Evolutionary conservation across 495 filamentous ascomycete species (phyloP), one percentile per base, ranked within the genome.

Genomic region (Penicillium nucicola): DNA sequence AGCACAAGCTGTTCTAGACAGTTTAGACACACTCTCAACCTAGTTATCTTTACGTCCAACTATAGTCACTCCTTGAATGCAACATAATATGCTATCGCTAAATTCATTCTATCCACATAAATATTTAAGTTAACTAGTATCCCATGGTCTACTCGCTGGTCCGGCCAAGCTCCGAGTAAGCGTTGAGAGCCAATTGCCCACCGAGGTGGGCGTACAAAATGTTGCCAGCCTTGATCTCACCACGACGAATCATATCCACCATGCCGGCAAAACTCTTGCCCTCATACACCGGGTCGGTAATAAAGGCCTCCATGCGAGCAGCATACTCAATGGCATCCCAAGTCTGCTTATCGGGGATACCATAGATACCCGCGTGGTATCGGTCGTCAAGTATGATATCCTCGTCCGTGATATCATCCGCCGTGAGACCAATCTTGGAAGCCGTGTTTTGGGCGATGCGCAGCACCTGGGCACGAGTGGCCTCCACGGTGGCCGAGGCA

Each of bases 1-100:
- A 99, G 82, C 93, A 99, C 78, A 99, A 97, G 85, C 81, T 97
- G 50, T 92, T 97, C 70, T 84, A 78, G 25, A 19, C 8, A 9
- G 1, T n/a, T n/a, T n/a, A n/a, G n/a, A n/a, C n/a, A n/a, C n/a
- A n/a, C 13, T n/a, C 8, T 12, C 20, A 41, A 18, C 15, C 32
- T 33, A 30, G 33, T 33, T 19, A 19, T 20, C 20, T 13, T 46
- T 14, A 32, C 20, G 15, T 43, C 58, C 58, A 70, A 72, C 69
- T 68, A 50, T 55, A 64, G 65, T 56, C 69, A 56, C 63, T 72
- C 69, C 0, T 69, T 71, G 10, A 52, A 53, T 50, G 31, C 49
- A 42, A 43, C 40, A 42, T 38, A 44, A 38, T 19, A 42, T 35
- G 14, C 35, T 40, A 32, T 23, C 15, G n/a, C 20, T 19, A 20